These are phyloP conservation scores for Cladophialophora immunda DNA, from an alignment of 2,329 filamentous ascomycete genomes.

Conservation along the genomic window DNA sequence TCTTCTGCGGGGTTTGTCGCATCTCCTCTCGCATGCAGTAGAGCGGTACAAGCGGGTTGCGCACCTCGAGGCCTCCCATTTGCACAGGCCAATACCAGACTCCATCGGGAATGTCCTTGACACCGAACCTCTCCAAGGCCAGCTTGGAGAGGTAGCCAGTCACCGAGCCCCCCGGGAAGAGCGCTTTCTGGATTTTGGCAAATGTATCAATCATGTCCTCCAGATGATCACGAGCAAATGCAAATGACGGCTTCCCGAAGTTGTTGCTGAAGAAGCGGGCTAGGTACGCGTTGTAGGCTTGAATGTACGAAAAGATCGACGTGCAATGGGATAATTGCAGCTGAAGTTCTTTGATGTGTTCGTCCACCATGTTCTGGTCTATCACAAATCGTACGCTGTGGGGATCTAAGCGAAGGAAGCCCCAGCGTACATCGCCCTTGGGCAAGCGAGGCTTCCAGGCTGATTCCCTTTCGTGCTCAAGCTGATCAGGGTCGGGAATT, in stretches of 20 bases:
- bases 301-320: conserved; percentile 66
- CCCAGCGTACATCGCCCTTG: conserved; percentile 65
- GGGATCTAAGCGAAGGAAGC: conserved; percentile 66
- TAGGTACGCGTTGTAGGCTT: conserved; percentile 68
- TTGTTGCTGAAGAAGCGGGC: conserved; percentile 66
- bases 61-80: conserved; percentile 60
- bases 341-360: conserved; percentile 67
- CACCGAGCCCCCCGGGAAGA: conserved; percentile 61
- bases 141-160: conserved; percentile 64
- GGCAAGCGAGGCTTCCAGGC: conserved; percentile 51
- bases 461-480: conserved; percentile 13
- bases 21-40: conserved; percentile 57
- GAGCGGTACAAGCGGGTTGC: conserved; percentile 60
- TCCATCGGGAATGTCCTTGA: conserved; percentile 58
- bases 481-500: conserved; percentile 6
- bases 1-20: conserved; percentile 47
- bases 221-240: conserved; percentile 64
- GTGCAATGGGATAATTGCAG: conserved; percentile 65
- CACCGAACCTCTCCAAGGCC: conserved; percentile 62
- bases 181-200: conserved; percentile 59
- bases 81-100: conserved; percentile 63
- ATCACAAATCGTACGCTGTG: conserved; percentile 65
- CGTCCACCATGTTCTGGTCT: conserved; percentile 66
- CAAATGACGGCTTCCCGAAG: conserved; percentile 64
- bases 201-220: conserved; percentile 64